Evolutionary conservation across 2,329 filamentous ascomycete genomes (phyloP), one percentile per base, ranked within the genome.

Genomic region (Cladorrhinum sp.): DNA sequence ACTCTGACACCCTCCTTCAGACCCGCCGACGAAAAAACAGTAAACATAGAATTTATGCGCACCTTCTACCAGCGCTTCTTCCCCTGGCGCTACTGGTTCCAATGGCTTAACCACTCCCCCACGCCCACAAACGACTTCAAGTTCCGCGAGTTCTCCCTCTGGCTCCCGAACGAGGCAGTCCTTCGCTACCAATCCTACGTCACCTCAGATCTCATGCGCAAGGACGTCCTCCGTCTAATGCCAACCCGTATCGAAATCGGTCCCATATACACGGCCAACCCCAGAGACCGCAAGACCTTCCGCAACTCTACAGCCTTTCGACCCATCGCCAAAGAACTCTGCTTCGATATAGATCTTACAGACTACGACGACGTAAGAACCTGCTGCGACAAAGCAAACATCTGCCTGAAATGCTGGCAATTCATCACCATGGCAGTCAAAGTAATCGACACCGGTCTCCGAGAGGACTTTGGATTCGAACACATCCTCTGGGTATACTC

Each of bases 401-500:
- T 99, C 66, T 99, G 95, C 74, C 82, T 81, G 66, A 95, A 93
- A 73, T 99, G 95, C 78, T 99, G 95, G 95, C 83, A 89, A 54
- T 99, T 98, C 75, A 96, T 96, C 68, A 96, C 91, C 23, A 98
- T 99, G 92, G 91, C 95, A 7, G 93, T 99, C 73, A 95, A 96
- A 72, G 92, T 97, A 16, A 82, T 98, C 12, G 93, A 98, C 73
- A 82, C 85, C 12, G 92, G 93, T 0, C 76, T 99, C 67, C 84
- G 92, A 56, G 92, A 98, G 20, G 95, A 99, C 75, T 97, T 99
- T 77, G 95, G 93, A 50, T 99, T 97, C 76, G 87, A 90, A 72
- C 93, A 99, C 75, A 93, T 99, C 70, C 83, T 99, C 75, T 99
- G 95, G 95, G 93, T 99, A 6, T 99, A 99, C 76, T 99, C 95